Conservation (phyloP, 148 eudicot genomes). For the Talinum fruticosum region DNA sequence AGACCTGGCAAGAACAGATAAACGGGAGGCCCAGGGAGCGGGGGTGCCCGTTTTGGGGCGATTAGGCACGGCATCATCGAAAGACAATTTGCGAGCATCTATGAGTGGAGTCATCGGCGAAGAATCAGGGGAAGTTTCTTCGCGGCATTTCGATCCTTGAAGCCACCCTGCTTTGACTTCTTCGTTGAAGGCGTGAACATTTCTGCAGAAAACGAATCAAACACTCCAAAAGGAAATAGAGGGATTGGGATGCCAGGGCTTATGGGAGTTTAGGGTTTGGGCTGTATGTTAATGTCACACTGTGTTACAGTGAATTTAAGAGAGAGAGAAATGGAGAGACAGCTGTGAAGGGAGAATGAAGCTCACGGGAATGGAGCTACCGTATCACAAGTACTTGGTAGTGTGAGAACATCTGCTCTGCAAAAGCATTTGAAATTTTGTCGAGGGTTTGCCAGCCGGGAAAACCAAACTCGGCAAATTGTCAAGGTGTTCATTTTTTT, state of each 20-base stretch:
- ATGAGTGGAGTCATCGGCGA: slow-evolving; percentile 54
- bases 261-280: slow-evolving; percentile 17
- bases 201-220: neutral
- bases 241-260: neutral
- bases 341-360: neutral
- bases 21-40: slow-evolving; percentile 89
- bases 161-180: slow-evolving; percentile 34
- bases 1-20: slow-evolving; percentile 84
- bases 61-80: slow-evolving; percentile 40
- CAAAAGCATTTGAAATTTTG: too few species aligned
- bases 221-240: neutral
- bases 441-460: too few species aligned
- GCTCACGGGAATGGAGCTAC: neutral
- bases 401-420: too few species aligned
- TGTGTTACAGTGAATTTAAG: neutral
- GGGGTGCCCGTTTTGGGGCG: slow-evolving; percentile 93
- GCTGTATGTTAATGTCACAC: neutral
- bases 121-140: slow-evolving; percentile 16
- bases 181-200: slow-evolving; percentile 69
- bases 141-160: slow-evolving; percentile 30
- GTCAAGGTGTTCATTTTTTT: too few species aligned
- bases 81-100: slow-evolving; percentile 27
- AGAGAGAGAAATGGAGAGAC: neutral
- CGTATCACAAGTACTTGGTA: neutral
- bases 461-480: too few species aligned